Conservation (phyloP, 2,329 filamentous ascomycete species). For the Drechslera avenae region DNA sequence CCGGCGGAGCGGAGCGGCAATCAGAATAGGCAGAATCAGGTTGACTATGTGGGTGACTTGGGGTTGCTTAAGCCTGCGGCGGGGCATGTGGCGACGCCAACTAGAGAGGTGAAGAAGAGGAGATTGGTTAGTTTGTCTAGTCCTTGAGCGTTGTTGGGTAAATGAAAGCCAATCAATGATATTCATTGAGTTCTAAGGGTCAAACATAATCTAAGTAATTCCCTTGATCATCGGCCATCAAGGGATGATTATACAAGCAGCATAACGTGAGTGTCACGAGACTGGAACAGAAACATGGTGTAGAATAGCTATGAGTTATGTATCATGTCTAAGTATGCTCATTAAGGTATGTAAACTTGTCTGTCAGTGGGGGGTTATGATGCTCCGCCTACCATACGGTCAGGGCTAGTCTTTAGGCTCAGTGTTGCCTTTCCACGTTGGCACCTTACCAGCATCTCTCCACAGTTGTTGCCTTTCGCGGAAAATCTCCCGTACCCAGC, state of each 20-base stretch:
- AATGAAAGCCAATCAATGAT: too few relatives aligned
- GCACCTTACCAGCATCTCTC: slow-evolving; percentile 52
- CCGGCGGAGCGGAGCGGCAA: background rate
- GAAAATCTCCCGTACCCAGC: slow-evolving; percentile 78
- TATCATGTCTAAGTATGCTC: too few relatives aligned
- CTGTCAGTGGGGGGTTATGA: too few relatives aligned
- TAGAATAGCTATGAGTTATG: too few relatives aligned
- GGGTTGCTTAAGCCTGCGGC: background rate
- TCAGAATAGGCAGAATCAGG: background rate
- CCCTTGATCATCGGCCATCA: too few relatives aligned
- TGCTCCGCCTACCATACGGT: background rate
- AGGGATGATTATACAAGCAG: too few relatives aligned
- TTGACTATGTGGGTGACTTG: background rate
- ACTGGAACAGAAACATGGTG: too few relatives aligned
- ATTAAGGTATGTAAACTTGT: too few relatives aligned
- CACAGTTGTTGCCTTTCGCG: slow-evolving; percentile 77
- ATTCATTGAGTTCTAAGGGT: too few relatives aligned
- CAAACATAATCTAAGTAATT: too few relatives aligned
- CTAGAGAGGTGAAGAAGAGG: slow-evolving; percentile 17
- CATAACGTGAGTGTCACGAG: too few relatives aligned
- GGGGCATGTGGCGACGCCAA: background rate
- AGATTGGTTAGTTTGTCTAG: slow-evolving; percentile 25
- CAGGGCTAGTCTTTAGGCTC: slow-evolving; percentile 23
- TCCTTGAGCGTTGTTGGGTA: slow-evolving; percentile 4
- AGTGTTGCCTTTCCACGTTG: slow-evolving; percentile 35